A percentile compares a stretch with the other conserved stretches of the same genome.
These are phyloP conservation scores for Colletotrichum eremochloae DNA, from an alignment of 2,329 filamentous ascomycete genomes.

Conservation along the genomic window DNA sequence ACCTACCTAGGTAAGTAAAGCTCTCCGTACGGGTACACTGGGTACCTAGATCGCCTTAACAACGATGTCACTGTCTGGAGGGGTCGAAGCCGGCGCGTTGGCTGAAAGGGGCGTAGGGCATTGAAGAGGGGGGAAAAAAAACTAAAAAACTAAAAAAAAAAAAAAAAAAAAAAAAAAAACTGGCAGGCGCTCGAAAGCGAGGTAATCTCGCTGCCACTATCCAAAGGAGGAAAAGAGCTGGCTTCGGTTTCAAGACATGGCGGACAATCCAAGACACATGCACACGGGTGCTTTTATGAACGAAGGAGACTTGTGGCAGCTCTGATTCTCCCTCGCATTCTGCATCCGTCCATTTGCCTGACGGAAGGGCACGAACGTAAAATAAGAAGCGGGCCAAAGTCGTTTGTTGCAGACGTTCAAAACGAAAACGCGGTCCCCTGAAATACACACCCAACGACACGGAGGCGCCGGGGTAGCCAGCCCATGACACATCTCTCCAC, in stretches of 20 bases:
- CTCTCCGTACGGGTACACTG: too few relatives aligned
- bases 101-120: background rate
- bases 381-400: background rate
- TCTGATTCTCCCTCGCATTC: background rate
- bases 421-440: background rate
- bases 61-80: background rate
- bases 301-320: background rate
- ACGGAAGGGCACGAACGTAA: background rate
- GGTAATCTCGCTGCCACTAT: background rate
- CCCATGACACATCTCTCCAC: background rate
- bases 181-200: background rate
- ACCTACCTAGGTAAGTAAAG: too few relatives aligned
- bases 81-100: background rate
- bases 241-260: conserved; percentile 3
- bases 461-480: background rate
- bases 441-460: background rate
- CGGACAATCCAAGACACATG: background rate
- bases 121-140: too few relatives aligned
- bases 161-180: background rate
- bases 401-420: background rate
- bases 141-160: too few relatives aligned
- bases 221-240: background rate
- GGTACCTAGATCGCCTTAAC: background rate
- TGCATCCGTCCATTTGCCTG: background rate
- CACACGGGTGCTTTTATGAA: background rate